Percentiles rank a stretch among this genome's conserved stretches.
phyloP scores from a whole-genome alignment of 768 basidiomycete genomes.

The Trametes coccinea region DNA sequence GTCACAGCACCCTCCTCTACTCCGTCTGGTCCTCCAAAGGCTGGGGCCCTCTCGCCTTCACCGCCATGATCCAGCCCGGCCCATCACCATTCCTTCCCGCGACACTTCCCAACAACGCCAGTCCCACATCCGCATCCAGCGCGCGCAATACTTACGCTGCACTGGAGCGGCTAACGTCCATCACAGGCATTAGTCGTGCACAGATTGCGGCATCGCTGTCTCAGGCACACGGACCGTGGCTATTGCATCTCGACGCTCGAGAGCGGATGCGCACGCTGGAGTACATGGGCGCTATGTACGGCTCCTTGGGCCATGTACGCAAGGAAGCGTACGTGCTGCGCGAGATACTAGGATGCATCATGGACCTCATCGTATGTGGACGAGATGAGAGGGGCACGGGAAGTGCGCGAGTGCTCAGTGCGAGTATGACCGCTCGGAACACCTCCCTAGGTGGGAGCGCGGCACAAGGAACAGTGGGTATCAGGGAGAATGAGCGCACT shows the following conservation, averaged over 20 bases:
- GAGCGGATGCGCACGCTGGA: constrained; percentile 76
- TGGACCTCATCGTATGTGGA: constrained; percentile 86
- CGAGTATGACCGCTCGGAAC: constrained; percentile 52
- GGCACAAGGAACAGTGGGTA: constrained; percentile 58
- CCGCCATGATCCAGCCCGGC: constrained; percentile 69
- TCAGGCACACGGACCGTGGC: constrained; percentile 84
- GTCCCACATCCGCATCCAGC: constrained; percentile 28
- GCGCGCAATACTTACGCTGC: constrained; percentile 38
- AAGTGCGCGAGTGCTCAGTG: constrained; percentile 43
- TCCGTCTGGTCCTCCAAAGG: constrained; percentile 86
- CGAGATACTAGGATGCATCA: constrained; percentile 80
- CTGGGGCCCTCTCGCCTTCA: constrained; percentile 79
- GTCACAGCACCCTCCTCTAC: constrained; percentile 74
- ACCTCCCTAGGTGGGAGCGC: constrained; percentile 33
- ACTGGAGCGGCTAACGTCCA: constrained; percentile 63
- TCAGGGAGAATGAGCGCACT: constrained; percentile 70
- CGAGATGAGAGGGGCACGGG: constrained; percentile 62
- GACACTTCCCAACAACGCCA: constrained; percentile 48
- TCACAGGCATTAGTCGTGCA: constrained; percentile 70
- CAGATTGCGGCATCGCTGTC: constrained; percentile 66
- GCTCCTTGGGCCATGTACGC: constrained; percentile 78
- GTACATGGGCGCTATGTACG: constrained; percentile 71
- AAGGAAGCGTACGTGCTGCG: constrained; percentile 88
- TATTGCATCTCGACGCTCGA: constrained; percentile 73
- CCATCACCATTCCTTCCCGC: constrained; percentile 61